Evolutionary conservation across 2,329 filamentous ascomycete genomes (phyloP).

Genomic region (Ambrosiella beaveri): DNA sequence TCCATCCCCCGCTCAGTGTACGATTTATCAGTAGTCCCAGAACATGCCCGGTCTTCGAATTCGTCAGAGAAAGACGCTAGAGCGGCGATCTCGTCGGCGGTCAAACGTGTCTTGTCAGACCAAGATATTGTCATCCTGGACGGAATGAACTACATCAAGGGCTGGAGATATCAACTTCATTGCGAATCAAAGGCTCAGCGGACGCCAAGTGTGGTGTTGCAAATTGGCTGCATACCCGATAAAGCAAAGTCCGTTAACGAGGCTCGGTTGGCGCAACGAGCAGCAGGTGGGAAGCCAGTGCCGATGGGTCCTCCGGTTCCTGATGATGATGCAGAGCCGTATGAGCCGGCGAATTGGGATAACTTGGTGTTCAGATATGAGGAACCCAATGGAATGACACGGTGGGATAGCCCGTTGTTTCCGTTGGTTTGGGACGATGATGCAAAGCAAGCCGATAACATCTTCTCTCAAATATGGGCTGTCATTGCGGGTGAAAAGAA

Average conservation of each 20-base stretch:
- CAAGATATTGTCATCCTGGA: conserved; percentile 67
- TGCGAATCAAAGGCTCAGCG: conserved; percentile 68
- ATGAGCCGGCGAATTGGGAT: conserved; percentile 48
- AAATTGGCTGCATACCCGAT: conserved; percentile 40
- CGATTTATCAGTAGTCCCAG: conserved; percentile 37
- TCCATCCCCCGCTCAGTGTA: conserved; percentile 56
- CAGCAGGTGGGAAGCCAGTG: not conserved
- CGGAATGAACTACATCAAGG: conserved; percentile 76
- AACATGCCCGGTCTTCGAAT: conserved; percentile 51
- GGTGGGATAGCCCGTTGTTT: conserved; percentile 74
- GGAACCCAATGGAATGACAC: conserved; percentile 68
- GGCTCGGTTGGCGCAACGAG: conserved; percentile 25
- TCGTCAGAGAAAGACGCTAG: conserved; percentile 67
- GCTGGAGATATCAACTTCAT: conserved; percentile 71
- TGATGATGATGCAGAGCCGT: conserved; percentile 23
- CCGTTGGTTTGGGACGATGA: conserved; percentile 62
- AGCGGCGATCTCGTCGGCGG: conserved; percentile 56
- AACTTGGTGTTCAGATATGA: conserved; percentile 71
- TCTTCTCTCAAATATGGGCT: conserved; percentile 58
- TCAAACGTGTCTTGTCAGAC: conserved; percentile 56
- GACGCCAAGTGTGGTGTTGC: conserved; percentile 59
- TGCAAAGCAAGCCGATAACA: conserved; percentile 34
- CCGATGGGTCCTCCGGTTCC: conserved; percentile 12
- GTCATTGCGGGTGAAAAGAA: conserved; percentile 45
- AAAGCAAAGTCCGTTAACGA: conserved; percentile 42